Evolutionary conservation across 257 asterid species (phyloP).

Genomic region (Anisodus acutangulus): DNA sequence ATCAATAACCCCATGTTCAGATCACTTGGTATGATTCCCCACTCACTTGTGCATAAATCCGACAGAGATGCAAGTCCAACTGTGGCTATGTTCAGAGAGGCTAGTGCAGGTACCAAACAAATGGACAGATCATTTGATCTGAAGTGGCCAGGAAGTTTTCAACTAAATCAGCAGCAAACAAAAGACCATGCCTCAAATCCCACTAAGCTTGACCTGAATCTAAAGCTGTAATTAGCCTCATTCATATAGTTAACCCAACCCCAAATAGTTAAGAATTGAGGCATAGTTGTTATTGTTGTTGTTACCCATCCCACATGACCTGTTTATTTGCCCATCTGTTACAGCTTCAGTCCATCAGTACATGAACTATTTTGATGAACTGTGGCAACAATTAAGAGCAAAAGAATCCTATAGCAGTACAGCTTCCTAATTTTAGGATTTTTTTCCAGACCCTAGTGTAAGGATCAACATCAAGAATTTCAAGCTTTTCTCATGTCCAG

Average conservation of each 20-base stretch:
- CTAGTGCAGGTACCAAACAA: slow-evolving; percentile 43
- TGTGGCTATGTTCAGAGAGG: slow-evolving; percentile 47
- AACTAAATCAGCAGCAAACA: slow-evolving; percentile 47
- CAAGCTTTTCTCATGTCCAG: slow-evolving; percentile 26
- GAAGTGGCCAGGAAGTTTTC: slow-evolving; percentile 89
- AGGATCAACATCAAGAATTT: slow-evolving; percentile 16
- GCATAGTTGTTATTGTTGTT: neutral
- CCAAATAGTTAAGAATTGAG: slow-evolving; percentile 2
- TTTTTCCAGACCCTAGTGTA: neutral
- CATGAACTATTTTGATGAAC: slow-evolving; percentile 21
- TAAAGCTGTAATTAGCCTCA: slow-evolving; percentile 56
- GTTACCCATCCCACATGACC: neutral
- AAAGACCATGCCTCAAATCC: slow-evolving; percentile 54
- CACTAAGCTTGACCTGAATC: slow-evolving; percentile 72
- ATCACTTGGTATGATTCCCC: slow-evolving; percentile 76
- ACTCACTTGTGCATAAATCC: slow-evolving; percentile 67
- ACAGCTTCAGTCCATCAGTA: slow-evolving; percentile 26
- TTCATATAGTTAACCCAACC: neutral
- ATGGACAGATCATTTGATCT: slow-evolving; percentile 45
- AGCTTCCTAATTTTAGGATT: neutral
- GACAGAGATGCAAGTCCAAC: slow-evolving; percentile 49
- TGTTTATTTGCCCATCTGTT: neutral
- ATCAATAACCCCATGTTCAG: slow-evolving; percentile 59
- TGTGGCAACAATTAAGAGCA: slow-evolving; percentile 1
- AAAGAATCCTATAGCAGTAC: slow-evolving; percentile 15